Evolutionary conservation across 1,284 basidiomycete species (phyloP), one percentile per base, ranked within the genome.

Genomic region (Puccinia horiana): DNA sequence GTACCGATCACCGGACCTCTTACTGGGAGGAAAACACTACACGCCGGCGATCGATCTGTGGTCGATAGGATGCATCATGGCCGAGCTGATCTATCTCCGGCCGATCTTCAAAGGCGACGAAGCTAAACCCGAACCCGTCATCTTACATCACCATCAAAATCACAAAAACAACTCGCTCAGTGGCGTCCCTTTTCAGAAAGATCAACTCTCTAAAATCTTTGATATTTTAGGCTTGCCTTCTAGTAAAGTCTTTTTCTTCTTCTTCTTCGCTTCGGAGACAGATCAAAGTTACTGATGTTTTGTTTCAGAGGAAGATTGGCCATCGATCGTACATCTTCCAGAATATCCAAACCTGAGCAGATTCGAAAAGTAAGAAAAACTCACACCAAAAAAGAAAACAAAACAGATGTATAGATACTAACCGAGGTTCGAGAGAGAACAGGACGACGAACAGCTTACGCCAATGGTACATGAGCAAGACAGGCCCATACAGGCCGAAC

Each of bases 61-160:
- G 96, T 95, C 96, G 6, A 92, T 98, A 2, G 96, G 96, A 0
- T 99, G 96, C 86, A 97, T 99, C 79, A 93, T 96, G 88, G 97
- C 96, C 2, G 97, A 99, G 87, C 88, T 99, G 29, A 90, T 97
- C 0, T 95, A 94, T 82, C 88, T 98, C 23, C 89, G 96, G 12
- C 97, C 97, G 0, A 98, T 99, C 84, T 99, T 99, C 90, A 99
- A 99, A 87, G 97, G 97, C 18, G 97, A 96, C 96, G 8, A 98
- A 98, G 87, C 72, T 88, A 98, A 82, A 95, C 98, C 83, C 84
- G 86, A 85, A 65, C 88, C 87, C 84, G 86, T 91, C 91, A 18
- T 20, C 29, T 29, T 16, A 8, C 47, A 54, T 23, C 47, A 16
- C n/a, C 47, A 11, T 18, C 3, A 65, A 40, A 5, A 40, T 5